These are phyloP conservation scores for Cordyceps cateniannulata DNA, from an alignment of 2,329 filamentous ascomycete genomes.

Conservation along the genomic window DNA sequence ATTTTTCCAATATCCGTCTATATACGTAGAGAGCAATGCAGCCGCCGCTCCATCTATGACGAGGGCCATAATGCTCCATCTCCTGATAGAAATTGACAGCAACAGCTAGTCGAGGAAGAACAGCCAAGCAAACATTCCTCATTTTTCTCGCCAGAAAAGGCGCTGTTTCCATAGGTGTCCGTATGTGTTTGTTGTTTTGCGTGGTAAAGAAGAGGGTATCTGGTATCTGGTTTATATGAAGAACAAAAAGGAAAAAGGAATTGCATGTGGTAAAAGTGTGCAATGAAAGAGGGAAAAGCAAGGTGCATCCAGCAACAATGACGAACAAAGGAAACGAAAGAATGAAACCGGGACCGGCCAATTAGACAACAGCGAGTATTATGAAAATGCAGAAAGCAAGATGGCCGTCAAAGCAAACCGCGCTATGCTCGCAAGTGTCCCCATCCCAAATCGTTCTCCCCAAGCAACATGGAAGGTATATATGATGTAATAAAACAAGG, in stretches of 20 bases:
- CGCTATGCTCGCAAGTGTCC: neutral
- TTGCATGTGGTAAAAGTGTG: neutral
- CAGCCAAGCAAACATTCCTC: neutral
- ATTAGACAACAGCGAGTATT: neutral
- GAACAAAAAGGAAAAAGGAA: neutral
- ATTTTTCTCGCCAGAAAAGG: neutral
- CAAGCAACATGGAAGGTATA: neutral
- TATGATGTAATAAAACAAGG: neutral
- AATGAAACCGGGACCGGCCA: neutral
- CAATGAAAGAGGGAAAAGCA: neutral
- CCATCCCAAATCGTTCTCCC: neutral
- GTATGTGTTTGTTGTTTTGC: neutral
- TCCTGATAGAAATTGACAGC: neutral
- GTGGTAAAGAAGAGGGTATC: constrained; percentile 7
- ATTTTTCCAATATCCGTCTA: constrained; percentile 2
- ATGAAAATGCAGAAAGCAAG: neutral
- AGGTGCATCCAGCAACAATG: neutral
- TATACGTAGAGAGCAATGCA: neutral
- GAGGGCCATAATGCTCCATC: neutral
- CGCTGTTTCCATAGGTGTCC: neutral
- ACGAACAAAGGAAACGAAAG: neutral
- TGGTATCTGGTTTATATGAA: constrained; percentile 5
- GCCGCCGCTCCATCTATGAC: neutral
- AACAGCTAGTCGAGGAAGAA: neutral
- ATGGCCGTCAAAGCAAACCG: neutral